These are phyloP conservation scores for Coriaria nepalensis DNA, from an alignment of 306 rosid species.

Conservation along the genomic window DNA sequence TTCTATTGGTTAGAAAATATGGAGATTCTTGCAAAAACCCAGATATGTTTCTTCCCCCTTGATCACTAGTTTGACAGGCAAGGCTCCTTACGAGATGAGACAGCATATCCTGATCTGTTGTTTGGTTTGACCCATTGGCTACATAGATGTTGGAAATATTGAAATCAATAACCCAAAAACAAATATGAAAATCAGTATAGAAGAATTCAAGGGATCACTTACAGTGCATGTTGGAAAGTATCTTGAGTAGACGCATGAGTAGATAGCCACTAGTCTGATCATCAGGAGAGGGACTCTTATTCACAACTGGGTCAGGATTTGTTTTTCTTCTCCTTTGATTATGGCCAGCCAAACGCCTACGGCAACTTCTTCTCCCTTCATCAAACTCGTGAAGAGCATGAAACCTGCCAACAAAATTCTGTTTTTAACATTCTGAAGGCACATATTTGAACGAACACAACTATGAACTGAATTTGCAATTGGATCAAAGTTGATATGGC, in stretches of 20 bases:
- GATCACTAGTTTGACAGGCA: slow-evolving; percentile 38
- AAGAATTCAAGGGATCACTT: slow-evolving; percentile 13
- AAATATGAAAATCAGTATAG: no score
- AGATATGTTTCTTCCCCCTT: slow-evolving; percentile 39
- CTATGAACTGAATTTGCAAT: neutral
- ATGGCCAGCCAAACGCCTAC: slow-evolving; percentile 85
- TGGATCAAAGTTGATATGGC: slow-evolving; percentile 14
- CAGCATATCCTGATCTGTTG: slow-evolving; percentile 63
- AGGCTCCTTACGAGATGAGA: slow-evolving; percentile 63
- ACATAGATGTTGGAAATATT: slow-evolving; percentile 22
- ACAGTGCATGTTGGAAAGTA: slow-evolving; percentile 71
- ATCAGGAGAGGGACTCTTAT: slow-evolving; percentile 46
- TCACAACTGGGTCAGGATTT: slow-evolving; percentile 49
- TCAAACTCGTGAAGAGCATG: slow-evolving; percentile 87
- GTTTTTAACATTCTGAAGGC: no score
- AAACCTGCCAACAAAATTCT: slow-evolving; percentile 44
- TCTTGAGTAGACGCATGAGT: slow-evolving; percentile 48
- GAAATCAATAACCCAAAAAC: no score
- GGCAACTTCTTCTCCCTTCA: slow-evolving; percentile 91
- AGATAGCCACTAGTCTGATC: slow-evolving; percentile 65
- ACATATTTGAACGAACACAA: no score
- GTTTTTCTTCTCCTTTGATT: slow-evolving; percentile 74
- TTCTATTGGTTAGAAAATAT: slow-evolving; percentile 31
- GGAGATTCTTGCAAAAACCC: slow-evolving; percentile 47
- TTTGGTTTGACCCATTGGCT: slow-evolving; percentile 66